Conservation (phyloP, 2,329 filamentous ascomycete species). For the Ophiostoma piceae region DNA sequence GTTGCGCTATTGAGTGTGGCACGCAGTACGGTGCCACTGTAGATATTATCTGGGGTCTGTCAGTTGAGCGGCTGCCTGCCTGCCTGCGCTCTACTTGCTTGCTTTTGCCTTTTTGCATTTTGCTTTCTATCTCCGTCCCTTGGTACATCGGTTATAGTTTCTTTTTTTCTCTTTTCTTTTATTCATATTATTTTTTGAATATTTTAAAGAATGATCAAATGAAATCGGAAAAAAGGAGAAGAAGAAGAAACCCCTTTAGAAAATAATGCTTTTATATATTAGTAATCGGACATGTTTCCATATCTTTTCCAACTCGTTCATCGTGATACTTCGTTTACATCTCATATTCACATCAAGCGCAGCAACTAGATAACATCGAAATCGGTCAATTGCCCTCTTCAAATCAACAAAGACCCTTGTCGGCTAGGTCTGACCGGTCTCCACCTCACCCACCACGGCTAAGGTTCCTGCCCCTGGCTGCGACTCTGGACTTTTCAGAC, state of each 20-base stretch:
- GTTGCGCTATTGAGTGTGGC: not conserved
- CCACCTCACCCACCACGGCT: constrained; percentile 4
- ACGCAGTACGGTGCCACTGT: not conserved
- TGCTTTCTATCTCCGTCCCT: not conserved
- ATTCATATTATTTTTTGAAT: no score
- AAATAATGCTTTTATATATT: no score
- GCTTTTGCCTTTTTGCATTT: not conserved
- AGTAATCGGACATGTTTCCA: no score
- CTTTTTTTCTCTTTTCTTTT: no score
- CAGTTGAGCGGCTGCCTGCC: not conserved
- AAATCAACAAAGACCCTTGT: constrained; percentile 7
- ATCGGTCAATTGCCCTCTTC: not conserved
- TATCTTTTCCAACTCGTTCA: not conserved
- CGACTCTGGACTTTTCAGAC: not conserved
- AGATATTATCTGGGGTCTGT: not conserved
- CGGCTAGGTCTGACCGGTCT: not conserved
- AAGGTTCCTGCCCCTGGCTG: constrained; percentile 8
- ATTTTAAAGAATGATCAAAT: no score
- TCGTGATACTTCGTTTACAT: not conserved
- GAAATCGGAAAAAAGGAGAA: no score
- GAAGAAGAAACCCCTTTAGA: no score
- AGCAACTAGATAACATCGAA: not conserved
- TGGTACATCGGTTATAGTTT: no score
- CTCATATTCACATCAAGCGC: not conserved
- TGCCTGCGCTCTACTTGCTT: not conserved